Base-by-base conservation (phyloP, 2,329 filamentous ascomycete genomes). In the Ustulina deusta region DNA sequence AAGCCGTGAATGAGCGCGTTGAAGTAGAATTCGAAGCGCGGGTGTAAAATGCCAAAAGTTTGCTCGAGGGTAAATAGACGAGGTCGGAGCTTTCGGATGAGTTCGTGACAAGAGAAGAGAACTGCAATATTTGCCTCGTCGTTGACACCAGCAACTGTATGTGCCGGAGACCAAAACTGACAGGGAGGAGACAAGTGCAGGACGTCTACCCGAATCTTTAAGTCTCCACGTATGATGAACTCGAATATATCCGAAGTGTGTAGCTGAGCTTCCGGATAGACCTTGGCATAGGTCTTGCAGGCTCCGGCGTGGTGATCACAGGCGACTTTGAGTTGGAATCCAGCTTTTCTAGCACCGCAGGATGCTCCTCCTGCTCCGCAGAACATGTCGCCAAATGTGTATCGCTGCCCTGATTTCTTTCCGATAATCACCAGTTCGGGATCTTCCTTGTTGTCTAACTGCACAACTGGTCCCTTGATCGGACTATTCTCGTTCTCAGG, bases 131-230 rank as follows among this genome's bases (percentile, higher is more conserved):
- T 96, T 0, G 80, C 83, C 0, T 92, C 90, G 52, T 94, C 90
- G 25, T 89, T 84, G 6, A 81, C 81, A 0, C 86, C 85, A 0
- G 78, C 71, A 0, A 84, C 76, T 0, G 92, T 94, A 66, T 97
- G 90, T 0, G 90, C 91, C 0, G 89, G 87, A 0, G 92, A 94
- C 76, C 90, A 94, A 1, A 86, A 88, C 72, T 95, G 92, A 63
- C 93, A 97, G 0, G 93, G 93, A 0, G 92, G 92, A 0, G 91
- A 93, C 0, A 94, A 79, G 70, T 97, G 93, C 0, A 93, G 79
- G 1, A 95, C 81, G 71, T 96, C 92, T 0, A 90, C 86, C 3
- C 81, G 81, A 9, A 83, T 70, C 2, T 78, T 75, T 0, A 79
- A 71, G 0, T 72, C 52, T 5, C 74, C 66, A 0, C 42, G 36